Base-by-base conservation (phyloP, 768 basidiomycete genomes). In the Hebeloma cylindrosporum region DNA sequence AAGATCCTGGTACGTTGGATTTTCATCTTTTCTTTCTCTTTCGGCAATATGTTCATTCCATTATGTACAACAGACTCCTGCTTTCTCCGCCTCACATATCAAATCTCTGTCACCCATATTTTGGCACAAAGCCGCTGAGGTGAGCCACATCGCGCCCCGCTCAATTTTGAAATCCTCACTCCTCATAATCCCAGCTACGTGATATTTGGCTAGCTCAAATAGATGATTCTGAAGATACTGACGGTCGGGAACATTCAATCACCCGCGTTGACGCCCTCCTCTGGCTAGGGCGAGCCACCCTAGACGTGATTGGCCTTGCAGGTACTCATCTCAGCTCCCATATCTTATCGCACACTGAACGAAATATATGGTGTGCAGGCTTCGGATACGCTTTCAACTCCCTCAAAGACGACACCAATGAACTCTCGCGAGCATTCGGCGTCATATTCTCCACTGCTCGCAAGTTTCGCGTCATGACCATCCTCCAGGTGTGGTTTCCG, bases 231-330 rank as follows among this genome's bases (percentile, higher is more conserved):
- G 29, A 13, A 17, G 22, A 31, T 38, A 37, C 21, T 59, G 45
- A 41, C 34, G 43, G 58, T 26, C 45, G 64, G 6, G 43, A 53
- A 21, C 31, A 35, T 14, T 48, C 40, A 13, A 21, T 43, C 21
- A 31, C 51, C 28, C 67, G 64, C 8, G 65, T 87, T 29, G 83
- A 92, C 37, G 76, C 80, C 4, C 66, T 84, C 30, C 62, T 70
- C 1, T 88, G 82, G 80, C 68, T 89, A 2, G 79, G 77, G 27
- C 76, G 75, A 32, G 74, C 77, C 22, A 86, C 87, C 2, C 71
- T 90, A 5, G 89, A 90, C 52, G 77, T 87, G 45, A 88, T 93
- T 37, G 88, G 87, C 6, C 69, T 85, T 28, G 82, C 70, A 67
- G 82, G 85, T 54, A 67, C 64, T 51, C 53, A 77, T 74, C 53